Base-by-base conservation (phyloP, 441 rosid species). In the Populus tomentosa region DNA sequence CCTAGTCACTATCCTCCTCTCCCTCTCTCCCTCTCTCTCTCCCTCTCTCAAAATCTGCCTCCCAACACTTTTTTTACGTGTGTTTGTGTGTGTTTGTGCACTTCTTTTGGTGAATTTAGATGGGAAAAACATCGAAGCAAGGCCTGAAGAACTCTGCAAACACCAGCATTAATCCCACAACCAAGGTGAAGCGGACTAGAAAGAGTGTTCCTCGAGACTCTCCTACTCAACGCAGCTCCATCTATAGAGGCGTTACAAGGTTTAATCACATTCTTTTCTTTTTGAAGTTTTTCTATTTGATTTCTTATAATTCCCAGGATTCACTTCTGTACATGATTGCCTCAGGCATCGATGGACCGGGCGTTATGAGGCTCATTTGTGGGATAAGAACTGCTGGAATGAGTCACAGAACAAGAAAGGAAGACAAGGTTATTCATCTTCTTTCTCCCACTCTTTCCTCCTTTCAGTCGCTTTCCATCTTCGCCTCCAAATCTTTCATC, bases 361-460 rank as follows among this genome's bases (percentile, higher is more conserved):
- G 1, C 88, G 98, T 10, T 94, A 87, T 80, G 97, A 94, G 77
- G 97, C 98, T 73, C 97, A 94, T 82, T 86, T 94, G 85, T 94
- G 97, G 98, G 98, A 94, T 82, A 92, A 92, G 84, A 87, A 94
- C 72, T 86, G 96, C 83, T 94, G 97, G 98, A 94, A 94, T 75
- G 93, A 88, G 70, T 86, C 98, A 2, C 98, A 90, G 72, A 92
- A 90, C 86, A 94, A 91, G 86, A 94, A 92, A 87, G 98, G 98
- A 67, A 86, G 93, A 81, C 98, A 94, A 94, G 98, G 98, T 94
- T 59, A 13, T 1, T 10, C 16, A 6, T 23, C 30, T 13, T 28
- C 28, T 26, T 26, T 26, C 28, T 26, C 20, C 38, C 20, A 18
- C 5, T 23, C 28, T n/a, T 28, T 28, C 2, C 2, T 3, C 6